Percentiles rank a stretch among this genome's conserved stretches.
Conservation (phyloP, 768 basidiomycete genomes). For the Xerocomus spinulosus region DNA sequence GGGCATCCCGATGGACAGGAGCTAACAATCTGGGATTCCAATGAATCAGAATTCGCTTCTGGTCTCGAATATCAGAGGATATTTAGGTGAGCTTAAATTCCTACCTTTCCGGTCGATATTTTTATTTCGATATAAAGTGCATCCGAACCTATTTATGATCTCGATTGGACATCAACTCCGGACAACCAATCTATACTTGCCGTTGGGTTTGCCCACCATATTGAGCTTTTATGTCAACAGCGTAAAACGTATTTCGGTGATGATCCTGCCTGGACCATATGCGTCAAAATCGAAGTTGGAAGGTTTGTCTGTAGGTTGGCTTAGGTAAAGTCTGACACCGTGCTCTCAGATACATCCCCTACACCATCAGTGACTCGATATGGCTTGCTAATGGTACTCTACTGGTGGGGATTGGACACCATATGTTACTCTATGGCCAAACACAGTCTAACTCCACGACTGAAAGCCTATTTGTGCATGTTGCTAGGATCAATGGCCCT, state of each 20-base stretch:
- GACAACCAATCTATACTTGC: conserved; percentile 89
- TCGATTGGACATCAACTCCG: conserved; percentile 92
- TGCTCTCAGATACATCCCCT: conserved; percentile 58
- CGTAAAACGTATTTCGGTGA: conserved; percentile 88
- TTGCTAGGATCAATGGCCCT: conserved; percentile 80
- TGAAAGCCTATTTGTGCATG: conserved; percentile 72
- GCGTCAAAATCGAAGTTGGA: conserved; percentile 64
- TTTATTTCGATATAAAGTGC: conserved; percentile 14
- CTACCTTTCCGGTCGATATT: background rate
- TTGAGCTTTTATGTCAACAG: conserved; percentile 89
- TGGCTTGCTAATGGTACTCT: conserved; percentile 85
- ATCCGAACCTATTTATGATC: conserved; percentile 65
- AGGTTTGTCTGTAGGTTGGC: conserved; percentile 42
- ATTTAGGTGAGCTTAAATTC: conserved; percentile 45
- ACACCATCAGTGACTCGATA: conserved; percentile 82
- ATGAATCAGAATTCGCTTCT: conserved; percentile 87
- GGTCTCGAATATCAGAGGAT: conserved; percentile 74
- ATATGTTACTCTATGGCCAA: conserved; percentile 76
- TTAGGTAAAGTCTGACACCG: conserved; percentile 1
- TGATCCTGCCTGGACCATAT: conserved; percentile 72
- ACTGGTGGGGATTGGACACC: conserved; percentile 76
- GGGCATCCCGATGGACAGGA: conserved; percentile 60
- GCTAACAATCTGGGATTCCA: conserved; percentile 94
- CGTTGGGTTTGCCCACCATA: conserved; percentile 73
- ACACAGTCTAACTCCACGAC: conserved; percentile 22